Evolutionary conservation across 1,139 yeast genomes (phyloP).

Genomic region (Diutina siamensis): DNA sequence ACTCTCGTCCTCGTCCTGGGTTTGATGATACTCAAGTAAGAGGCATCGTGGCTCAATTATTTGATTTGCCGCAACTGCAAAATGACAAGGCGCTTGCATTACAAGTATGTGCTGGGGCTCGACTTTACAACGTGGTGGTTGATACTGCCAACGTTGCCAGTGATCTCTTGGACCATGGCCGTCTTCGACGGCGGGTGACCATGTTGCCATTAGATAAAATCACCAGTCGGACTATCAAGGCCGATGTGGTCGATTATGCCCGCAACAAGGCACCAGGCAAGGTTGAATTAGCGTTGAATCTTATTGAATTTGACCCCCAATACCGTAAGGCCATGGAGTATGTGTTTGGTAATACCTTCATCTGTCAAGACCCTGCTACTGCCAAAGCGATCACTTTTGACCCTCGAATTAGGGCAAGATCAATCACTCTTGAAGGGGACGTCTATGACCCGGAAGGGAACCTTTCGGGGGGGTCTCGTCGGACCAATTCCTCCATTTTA

Average conservation of each 20-base stretch:
- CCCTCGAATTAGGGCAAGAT: conserved; percentile 65
- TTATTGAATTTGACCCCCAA: conserved; percentile 63
- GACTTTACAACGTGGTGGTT: conserved; percentile 82
- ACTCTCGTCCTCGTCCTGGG: conserved; percentile 48
- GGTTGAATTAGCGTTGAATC: conserved; percentile 76
- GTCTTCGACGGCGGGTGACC: conserved; percentile 72
- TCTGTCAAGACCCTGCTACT: conserved; percentile 78
- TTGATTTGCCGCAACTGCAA: conserved; percentile 48
- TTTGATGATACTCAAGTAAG: conserved; percentile 57
- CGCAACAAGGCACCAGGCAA: conserved; percentile 65
- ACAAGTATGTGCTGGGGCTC: conserved; percentile 91
- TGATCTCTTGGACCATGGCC: conserved; percentile 67
- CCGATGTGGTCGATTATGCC: conserved; percentile 41
- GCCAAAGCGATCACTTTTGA: conserved; percentile 85
- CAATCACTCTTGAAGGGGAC: conserved; percentile 93
- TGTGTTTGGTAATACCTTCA: conserved; percentile 78
- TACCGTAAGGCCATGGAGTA: conserved; percentile 79
- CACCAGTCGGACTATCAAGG: conserved; percentile 39
- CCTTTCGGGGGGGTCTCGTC: conserved; percentile 88
- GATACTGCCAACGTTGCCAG: conserved; percentile 81
- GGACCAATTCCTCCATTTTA: conserved; percentile 45
- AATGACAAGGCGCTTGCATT: conserved; percentile 66
- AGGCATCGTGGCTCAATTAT: conserved; percentile 86
- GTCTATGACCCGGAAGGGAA: conserved; percentile 95
- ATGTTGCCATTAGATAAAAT: conserved; percentile 89